A percentile compares a stretch with the other conserved stretches of the same genome.
Evolutionary conservation across 176 grass and related monocot genomes (phyloP).

Genomic region (barley (Hordeum vulgare)): MorexV3_pseudomolecules_assembly NC_058524.1:586747572-586748071

Average conservation of each 20-base stretch:
- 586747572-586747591: background rate
- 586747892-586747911: background rate
- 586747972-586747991: background rate
- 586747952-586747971: too few species aligned
- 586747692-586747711: background rate
- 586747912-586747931: too few species aligned
- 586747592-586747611: background rate
- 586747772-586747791: background rate
- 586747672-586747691: background rate
- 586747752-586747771: background rate
- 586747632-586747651: background rate
- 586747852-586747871: background rate
- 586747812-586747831: background rate
- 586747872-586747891: background rate
- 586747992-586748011: background rate
- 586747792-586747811: background rate
- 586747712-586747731: background rate
- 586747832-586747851: background rate
- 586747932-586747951: too few species aligned
- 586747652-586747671: background rate
- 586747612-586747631: background rate
- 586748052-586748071: background rate
- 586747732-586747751: constrained; percentile 7
- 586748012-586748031: background rate
- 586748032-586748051: background rate